Evolutionary conservation across 805 yeast genomes (phyloP).

Genomic region (Starmerella apicola): DNA sequence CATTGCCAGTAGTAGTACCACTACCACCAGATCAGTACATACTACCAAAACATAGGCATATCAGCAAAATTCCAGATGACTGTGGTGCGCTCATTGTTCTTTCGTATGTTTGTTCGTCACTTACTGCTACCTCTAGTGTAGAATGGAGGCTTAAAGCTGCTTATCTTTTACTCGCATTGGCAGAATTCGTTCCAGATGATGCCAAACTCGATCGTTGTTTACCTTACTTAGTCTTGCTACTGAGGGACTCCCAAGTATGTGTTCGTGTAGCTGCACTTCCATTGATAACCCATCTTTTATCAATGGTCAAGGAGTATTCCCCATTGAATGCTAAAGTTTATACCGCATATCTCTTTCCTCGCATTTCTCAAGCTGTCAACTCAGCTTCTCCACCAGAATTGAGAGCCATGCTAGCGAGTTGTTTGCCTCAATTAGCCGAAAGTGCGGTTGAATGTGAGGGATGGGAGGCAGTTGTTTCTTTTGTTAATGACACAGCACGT

Average conservation of each 20-base stretch:
- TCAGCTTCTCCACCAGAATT: constrained; percentile 35
- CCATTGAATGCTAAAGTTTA: constrained; percentile 68
- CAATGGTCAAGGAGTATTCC: constrained; percentile 49
- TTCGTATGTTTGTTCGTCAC: constrained; percentile 44
- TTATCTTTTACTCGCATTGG: constrained; percentile 60
- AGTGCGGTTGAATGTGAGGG: constrained; percentile 36
- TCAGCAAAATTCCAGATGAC: not conserved
- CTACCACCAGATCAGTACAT: constrained; percentile 10
- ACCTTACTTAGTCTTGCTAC: constrained; percentile 62
- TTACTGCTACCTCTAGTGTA: constrained; percentile 50
- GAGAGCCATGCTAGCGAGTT: constrained; percentile 55
- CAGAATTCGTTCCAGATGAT: constrained; percentile 69
- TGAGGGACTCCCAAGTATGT: constrained; percentile 53
- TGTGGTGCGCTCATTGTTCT: constrained; percentile 46
- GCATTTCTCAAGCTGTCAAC: constrained; percentile 35
- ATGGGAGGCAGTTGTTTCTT: constrained; percentile 26
- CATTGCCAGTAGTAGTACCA: constrained; percentile 13
- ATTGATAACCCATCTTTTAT: constrained; percentile 53
- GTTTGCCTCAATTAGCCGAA: constrained; percentile 60
- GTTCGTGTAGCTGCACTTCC: constrained; percentile 59
- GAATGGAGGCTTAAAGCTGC: constrained; percentile 54
- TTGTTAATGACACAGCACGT: constrained; percentile 55
- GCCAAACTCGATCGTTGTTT: constrained; percentile 73
- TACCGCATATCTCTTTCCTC: constrained; percentile 72
- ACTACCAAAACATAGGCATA: constrained; percentile 1